Conservation (phyloP, 2,329 filamentous ascomycete genomes). For the Aspergillus phoenicis region DNA sequence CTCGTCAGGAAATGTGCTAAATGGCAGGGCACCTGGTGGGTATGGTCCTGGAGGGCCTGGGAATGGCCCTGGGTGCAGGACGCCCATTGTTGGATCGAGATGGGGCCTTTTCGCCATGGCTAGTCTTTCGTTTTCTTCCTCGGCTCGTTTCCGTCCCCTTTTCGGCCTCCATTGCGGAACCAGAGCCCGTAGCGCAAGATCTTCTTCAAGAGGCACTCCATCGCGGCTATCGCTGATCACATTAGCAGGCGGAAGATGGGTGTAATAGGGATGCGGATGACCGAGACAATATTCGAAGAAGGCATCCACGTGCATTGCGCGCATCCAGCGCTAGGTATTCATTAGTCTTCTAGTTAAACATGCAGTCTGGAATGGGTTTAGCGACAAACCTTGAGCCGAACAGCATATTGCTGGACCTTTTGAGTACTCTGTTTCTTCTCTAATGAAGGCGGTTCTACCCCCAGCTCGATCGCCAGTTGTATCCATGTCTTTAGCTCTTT, state of each 20-base stretch:
- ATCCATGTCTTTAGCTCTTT: constrained; percentile 94
- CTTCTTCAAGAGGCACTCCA: constrained; percentile 81
- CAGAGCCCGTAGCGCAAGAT: constrained; percentile 81
- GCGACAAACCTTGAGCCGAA: constrained; percentile 75
- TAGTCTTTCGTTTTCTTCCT: constrained; percentile 61
- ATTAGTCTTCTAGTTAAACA: background rate
- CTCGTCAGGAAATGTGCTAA: constrained; percentile 58
- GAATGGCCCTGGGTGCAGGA: constrained; percentile 46
- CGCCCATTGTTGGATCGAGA: constrained; percentile 56
- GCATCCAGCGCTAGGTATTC: constrained; percentile 80
- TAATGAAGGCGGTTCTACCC: constrained; percentile 79
- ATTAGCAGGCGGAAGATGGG: constrained; percentile 67
- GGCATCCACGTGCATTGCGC: constrained; percentile 90
- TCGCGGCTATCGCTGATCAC: constrained; percentile 70
- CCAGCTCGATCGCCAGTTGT: constrained; percentile 81
- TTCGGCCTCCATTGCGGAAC: constrained; percentile 72
- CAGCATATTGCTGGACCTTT: constrained; percentile 93
- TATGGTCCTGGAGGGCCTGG: constrained; percentile 51
- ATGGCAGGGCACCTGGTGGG: constrained; percentile 54
- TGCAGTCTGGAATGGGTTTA: background rate
- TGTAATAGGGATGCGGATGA: constrained; percentile 78
- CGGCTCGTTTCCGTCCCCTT: constrained; percentile 62
- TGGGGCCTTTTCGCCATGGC: constrained; percentile 61
- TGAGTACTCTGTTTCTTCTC: constrained; percentile 87
- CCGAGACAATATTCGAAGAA: constrained; percentile 89